Evolutionary conservation across 345 rosid species (phyloP).

Genomic region (Lagerstroemia speciosa): DNA sequence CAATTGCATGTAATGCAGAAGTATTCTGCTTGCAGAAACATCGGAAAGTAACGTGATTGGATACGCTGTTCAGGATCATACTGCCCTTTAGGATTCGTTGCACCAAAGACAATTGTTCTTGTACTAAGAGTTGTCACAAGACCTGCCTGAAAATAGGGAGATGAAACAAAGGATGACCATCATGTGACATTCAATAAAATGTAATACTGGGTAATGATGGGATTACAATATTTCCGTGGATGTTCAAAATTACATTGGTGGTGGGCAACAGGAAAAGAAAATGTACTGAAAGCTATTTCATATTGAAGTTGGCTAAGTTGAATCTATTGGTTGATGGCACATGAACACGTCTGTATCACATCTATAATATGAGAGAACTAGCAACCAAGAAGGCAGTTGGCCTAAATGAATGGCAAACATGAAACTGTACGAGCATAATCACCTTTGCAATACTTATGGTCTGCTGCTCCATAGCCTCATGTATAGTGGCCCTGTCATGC

Average conservation of each 20-base stretch:
- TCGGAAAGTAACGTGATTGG: conserved; percentile 14
- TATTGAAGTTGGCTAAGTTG: background rate
- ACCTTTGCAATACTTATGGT: conserved; percentile 98
- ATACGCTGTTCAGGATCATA: conserved; percentile 96
- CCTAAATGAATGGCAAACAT: background rate
- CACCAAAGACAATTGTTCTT: conserved; percentile 83
- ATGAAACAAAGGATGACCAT: background rate
- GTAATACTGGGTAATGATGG: background rate
- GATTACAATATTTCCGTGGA: background rate
- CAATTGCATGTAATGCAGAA: background rate
- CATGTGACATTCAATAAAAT: background rate
- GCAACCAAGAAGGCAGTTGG: background rate
- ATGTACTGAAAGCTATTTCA: background rate
- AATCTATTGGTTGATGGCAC: background rate
- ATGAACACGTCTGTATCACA: background rate
- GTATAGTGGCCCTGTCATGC: conserved; percentile 97
- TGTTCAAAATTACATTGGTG: background rate
- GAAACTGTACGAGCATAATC: background rate
- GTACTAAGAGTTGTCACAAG: conserved; percentile 91
- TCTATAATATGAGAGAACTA: background rate
- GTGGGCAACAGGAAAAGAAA: background rate
- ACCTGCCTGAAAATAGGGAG: conserved; percentile 60
- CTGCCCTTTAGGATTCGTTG: conserved; percentile 96
- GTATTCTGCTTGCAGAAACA: conserved; percentile 2
- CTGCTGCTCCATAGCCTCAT: conserved; percentile 99